Base-by-base conservation (phyloP, 768 basidiomycete genomes). In the Hygrocybe punicea region DNA sequence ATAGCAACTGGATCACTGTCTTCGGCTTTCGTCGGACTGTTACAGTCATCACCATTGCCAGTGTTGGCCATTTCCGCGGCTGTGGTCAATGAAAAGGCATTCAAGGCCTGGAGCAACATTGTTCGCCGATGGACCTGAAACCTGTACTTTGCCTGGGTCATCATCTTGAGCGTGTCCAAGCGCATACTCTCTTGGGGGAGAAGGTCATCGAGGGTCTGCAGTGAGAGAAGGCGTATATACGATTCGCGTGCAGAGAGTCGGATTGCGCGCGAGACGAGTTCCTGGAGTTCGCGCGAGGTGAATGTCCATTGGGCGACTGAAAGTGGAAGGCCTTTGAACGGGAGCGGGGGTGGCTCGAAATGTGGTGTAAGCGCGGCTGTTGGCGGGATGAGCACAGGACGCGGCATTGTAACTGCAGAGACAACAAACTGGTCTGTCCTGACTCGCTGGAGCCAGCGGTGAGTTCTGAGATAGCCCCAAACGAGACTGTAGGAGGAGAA, bases 261-360 rank as follows among this genome's bases (percentile, higher is more conserved):
- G 61, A 91, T 88, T 4, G 87, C 86, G 6, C 81, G 77, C 29
- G 87, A 85, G 17, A 89, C 89, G 57, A 89, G 81, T 21, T 81
- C 76, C 64, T 90, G 89, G 29, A 91, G 79, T 59, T 89, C 72
- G 64, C 73, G 60, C 65, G 81, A 67, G 67, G 83, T 81, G 71
- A 90, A 73, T 66, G 86, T 81, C 80, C 81, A 81, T 25, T 81
- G 64, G 9, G 89, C 89, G 1, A 84, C 85, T 58, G 90, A 86
- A 23, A 89, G 72, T 0, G 87, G 81, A 58, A 91, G 72, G 2
- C 82, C 83, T 58, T 86, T 87, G 83, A 82, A 89, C 48, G 76
- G 72, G 16, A 89, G 75, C n/a, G 81, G 78, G 0, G 70, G 64
- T 9, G 78, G 67, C 4, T 86, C 84, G 19, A 64, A 90, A 89